Evolutionary conservation across 129 eudicot species (phyloP).

Genomic region (Pulicaria dysenterica): DNA sequence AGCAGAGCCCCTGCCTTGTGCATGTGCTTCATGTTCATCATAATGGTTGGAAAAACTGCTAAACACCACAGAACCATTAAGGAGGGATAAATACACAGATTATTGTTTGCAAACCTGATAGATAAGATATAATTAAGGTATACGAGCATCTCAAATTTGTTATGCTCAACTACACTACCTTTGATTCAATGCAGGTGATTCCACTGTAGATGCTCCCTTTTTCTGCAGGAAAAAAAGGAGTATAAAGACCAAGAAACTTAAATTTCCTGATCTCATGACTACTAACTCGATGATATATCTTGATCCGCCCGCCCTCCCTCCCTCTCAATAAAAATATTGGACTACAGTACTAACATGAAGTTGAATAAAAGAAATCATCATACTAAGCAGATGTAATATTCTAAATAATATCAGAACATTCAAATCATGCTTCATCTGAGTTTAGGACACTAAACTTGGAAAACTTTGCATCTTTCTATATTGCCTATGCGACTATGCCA

Average conservation of each 20-base stretch:
- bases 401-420: background rate
- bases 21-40: constrained; percentile 43
- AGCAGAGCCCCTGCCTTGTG: constrained; percentile 38
- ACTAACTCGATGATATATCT: background rate
- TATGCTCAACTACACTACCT: constrained; percentile 49
- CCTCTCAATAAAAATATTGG: background rate
- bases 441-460: background rate
- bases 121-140: background rate
- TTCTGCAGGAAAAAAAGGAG: constrained; percentile 49
- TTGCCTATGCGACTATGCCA: background rate
- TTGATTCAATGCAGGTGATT: constrained; percentile 37
- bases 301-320: background rate
- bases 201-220: constrained; percentile 47
- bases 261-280: background rate
- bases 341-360: constrained; percentile 1
- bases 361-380: background rate
- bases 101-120: background rate
- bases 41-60: constrained; percentile 34
- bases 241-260: background rate
- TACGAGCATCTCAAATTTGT: background rate
- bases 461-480: background rate
- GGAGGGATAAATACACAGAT: background rate
- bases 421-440: background rate
- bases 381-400: background rate
- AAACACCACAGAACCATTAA: constrained; percentile 43